These are phyloP conservation scores for Ailanthus altissimus DNA, from an alignment of 345 rosid species.

Conservation along the genomic window DNA sequence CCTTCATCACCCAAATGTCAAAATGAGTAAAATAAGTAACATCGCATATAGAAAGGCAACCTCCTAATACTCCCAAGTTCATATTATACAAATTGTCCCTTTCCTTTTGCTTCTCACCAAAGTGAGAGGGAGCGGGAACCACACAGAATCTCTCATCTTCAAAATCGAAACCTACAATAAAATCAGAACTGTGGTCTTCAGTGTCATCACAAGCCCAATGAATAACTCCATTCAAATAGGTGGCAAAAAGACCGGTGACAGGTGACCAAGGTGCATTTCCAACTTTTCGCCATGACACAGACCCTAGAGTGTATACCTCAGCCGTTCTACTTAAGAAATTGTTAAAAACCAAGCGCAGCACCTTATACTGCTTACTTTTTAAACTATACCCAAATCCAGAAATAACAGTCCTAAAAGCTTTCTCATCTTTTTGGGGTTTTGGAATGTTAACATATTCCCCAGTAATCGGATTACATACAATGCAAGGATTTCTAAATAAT, in stretches of 20 bases:
- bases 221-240: constrained; percentile 27
- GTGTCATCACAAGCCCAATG: constrained; percentile 24
- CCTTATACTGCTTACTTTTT: constrained; percentile 22
- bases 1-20: constrained; percentile 28
- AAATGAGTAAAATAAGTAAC: background rate
- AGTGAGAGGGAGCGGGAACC: constrained; percentile 20
- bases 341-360: constrained; percentile 1
- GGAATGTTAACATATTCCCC: constrained; percentile 26
- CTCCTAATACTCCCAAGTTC: constrained; percentile 24
- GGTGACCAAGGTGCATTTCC: constrained; percentile 11
- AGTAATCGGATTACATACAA: constrained; percentile 29
- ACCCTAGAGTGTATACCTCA: constrained; percentile 19
- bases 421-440: background rate
- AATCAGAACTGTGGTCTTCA: background rate
- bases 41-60: constrained; percentile 25
- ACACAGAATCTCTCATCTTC: constrained; percentile 19
- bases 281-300: constrained; percentile 16
- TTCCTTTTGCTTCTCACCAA: background rate
- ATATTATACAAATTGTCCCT: background rate
- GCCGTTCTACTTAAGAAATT: background rate
- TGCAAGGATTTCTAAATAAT: constrained; percentile 13
- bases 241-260: background rate
- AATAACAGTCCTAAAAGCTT: background rate
- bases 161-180: constrained; percentile 22
- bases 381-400: constrained; percentile 24